Evolutionary conservation across 2,329 filamentous ascomycete genomes (phyloP).

Genomic region (Didymella sp.): DNA sequence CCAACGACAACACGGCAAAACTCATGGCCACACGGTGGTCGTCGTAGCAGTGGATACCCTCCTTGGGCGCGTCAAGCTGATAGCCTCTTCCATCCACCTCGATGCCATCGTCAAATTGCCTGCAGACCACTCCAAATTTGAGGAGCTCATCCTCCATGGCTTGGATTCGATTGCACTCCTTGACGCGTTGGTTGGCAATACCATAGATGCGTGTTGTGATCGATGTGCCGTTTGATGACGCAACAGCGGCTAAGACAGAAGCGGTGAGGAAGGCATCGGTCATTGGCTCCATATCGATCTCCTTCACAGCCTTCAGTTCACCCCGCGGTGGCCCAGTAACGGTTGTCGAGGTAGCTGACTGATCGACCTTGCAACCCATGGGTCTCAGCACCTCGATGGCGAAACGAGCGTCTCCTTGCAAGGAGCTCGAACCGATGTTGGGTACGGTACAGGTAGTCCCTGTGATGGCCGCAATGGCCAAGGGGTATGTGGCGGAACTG

Average conservation of each 20-base stretch:
- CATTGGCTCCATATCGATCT: constrained; percentile 99
- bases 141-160: constrained; percentile 95
- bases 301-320: constrained; percentile 73
- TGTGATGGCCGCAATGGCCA: constrained; percentile 93
- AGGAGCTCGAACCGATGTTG: constrained; percentile 89
- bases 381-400: constrained; percentile 86
- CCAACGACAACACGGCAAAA: constrained; percentile 85
- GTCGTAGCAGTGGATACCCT: constrained; percentile 88
- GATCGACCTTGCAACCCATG: constrained; percentile 92
- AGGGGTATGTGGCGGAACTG: constrained; percentile 94
- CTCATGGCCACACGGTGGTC: constrained; percentile 99
- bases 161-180: constrained; percentile 95
- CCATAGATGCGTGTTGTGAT: constrained; percentile 83
- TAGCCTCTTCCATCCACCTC: constrained; percentile 68
- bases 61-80: constrained; percentile 58
- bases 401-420: constrained; percentile 95
- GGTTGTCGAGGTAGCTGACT: constrained; percentile 85
- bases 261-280: constrained; percentile 97
- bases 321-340: constrained; percentile 86
- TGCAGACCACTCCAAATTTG: constrained; percentile 88
- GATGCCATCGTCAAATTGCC: constrained; percentile 94
- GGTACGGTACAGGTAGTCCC: constrained; percentile 95
- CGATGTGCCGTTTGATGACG: constrained; percentile 68
- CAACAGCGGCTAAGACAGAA: constrained; percentile 89
- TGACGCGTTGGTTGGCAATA: constrained; percentile 97